A percentile compares a stretch with the other conserved stretches of the same genome.
phyloP scores from a whole-genome alignment of 768 basidiomycete genomes.

The Boletus edulis region DNA sequence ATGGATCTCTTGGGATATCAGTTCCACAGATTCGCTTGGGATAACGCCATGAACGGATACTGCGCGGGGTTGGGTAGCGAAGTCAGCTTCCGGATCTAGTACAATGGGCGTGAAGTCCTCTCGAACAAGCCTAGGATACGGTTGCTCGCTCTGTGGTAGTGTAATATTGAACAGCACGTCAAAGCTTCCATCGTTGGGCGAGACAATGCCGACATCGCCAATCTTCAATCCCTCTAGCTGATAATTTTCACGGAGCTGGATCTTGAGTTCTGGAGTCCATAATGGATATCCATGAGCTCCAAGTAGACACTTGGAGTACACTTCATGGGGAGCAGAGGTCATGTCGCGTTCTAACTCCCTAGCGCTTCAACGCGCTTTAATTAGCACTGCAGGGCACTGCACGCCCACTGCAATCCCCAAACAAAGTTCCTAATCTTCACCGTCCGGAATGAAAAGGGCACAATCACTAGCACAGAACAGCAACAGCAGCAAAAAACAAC shows the following conservation, averaged over 20 bases:
- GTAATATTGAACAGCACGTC: background rate
- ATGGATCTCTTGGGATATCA: background rate
- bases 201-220: too few species aligned
- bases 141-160: background rate
- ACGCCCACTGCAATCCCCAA: too few species aligned
- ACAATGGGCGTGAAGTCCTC: too few species aligned
- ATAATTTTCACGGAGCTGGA: background rate
- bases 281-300: background rate
- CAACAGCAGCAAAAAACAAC: background rate
- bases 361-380: too few species aligned
- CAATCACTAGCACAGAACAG: conserved; percentile 3
- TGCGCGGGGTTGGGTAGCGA: background rate
- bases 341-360: too few species aligned
- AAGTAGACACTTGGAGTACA: too few species aligned
- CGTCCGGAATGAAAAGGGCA: conserved; percentile 22
- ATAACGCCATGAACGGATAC: background rate
- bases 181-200: too few species aligned
- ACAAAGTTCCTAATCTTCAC: too few species aligned
- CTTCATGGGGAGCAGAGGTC: too few species aligned
- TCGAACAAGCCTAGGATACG: background rate
- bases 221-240: too few species aligned
- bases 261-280: background rate
- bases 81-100: background rate
- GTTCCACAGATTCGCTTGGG: background rate
- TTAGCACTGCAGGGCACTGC: too few species aligned